phyloP scores from a whole-genome alignment of 2,329 filamentous ascomycete genomes.

The Clarireedia monteithiana region DNA sequence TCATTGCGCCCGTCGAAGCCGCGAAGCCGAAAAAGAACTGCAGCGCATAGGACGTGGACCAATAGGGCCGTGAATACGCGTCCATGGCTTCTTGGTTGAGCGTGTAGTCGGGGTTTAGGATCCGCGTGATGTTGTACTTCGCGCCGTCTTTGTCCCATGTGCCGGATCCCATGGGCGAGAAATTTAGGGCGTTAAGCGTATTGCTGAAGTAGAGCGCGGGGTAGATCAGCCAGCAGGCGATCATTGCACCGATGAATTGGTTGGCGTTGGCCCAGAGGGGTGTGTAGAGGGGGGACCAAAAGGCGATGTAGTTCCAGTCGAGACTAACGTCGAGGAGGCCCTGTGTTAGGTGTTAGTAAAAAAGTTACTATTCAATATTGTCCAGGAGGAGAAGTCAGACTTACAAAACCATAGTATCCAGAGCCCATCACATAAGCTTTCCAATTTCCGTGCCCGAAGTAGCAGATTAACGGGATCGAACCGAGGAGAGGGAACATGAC shows the following conservation, averaged over 20 bases:
- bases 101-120: constrained; percentile 42
- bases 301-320: constrained; percentile 37
- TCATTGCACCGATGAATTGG: constrained; percentile 25
- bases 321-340: constrained; percentile 32
- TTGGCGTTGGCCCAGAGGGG: constrained; percentile 30
- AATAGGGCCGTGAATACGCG: constrained; percentile 17
- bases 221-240: constrained; percentile 29
- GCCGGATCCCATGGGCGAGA: constrained; percentile 37
- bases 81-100: constrained; percentile 19
- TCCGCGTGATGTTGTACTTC: constrained; percentile 54
- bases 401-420: constrained; percentile 28
- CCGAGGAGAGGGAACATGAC: constrained; percentile 39
- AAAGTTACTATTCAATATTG: background rate
- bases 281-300: constrained; percentile 17
- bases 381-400: background rate
- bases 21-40: constrained; percentile 37
- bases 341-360: background rate
- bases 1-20: constrained; percentile 36
- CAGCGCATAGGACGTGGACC: constrained; percentile 34
- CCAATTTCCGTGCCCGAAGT: constrained; percentile 39
- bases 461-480: constrained; percentile 36
- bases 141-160: constrained; percentile 57
- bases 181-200: constrained; percentile 32
- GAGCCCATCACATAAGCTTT: constrained; percentile 41
- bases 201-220: constrained; percentile 36